Conservation (phyloP, 2,329 filamentous ascomycete genomes). For the Xylariomycetidae sp. region DNA sequence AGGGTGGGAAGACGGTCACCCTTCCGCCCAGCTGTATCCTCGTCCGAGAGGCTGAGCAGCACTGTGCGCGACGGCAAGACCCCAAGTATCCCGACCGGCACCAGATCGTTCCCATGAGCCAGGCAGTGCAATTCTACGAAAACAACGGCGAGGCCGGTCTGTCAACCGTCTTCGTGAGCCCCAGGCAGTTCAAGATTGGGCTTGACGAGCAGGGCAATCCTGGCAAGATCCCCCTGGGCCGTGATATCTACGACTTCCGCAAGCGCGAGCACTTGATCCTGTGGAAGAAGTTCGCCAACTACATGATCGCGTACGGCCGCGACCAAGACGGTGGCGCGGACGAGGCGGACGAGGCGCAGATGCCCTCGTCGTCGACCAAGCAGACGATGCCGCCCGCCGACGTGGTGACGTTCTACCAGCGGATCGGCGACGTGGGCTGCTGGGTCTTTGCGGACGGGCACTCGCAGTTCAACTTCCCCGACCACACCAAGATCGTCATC, state of each 20-base stretch:
- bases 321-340: conserved; percentile 55
- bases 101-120: conserved; percentile 59
- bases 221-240: conserved; percentile 56
- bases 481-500: conserved; percentile 79
- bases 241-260: conserved; percentile 58
- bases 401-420: conserved; percentile 74
- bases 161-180: conserved; percentile 56
- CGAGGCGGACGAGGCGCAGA: conserved; percentile 35
- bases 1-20: conserved; percentile 42
- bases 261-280: conserved; percentile 61
- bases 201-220: conserved; percentile 52
- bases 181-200: conserved; percentile 53
- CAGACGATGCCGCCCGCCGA: conserved; percentile 42
- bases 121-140: conserved; percentile 67
- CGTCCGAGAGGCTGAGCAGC: conserved; percentile 63
- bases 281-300: conserved; percentile 70
- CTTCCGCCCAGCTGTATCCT: conserved; percentile 67
- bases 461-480: conserved; percentile 82
- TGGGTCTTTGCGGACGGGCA: conserved; percentile 79
- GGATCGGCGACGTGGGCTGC: conserved; percentile 73
- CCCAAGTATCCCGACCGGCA: conserved; percentile 48
- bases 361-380: conserved; percentile 33
- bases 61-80: conserved; percentile 58
- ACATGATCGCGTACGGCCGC: conserved; percentile 67
- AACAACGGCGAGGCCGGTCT: conserved; percentile 61